A percentile compares a stretch with the other conserved stretches of the same genome.
Evolutionary conservation across 768 basidiomycete genomes (phyloP).

Genomic region (Boletus insuetus): DNA sequence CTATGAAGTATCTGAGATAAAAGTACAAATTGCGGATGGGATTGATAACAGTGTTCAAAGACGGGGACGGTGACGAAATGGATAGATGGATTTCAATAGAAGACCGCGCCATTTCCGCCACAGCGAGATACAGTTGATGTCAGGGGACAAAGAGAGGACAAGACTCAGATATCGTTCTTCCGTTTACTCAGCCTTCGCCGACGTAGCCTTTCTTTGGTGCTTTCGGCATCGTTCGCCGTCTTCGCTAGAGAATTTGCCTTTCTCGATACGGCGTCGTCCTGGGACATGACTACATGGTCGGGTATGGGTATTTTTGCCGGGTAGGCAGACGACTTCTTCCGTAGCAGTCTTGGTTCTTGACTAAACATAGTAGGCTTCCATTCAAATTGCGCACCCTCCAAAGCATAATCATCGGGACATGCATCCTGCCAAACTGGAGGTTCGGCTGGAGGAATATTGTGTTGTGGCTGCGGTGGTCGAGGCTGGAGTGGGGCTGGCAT

Average conservation of each 20-base stretch:
- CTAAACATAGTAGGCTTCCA: constrained; percentile 7
- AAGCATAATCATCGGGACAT: constrained; percentile 3
- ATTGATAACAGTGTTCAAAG: constrained; percentile 10
- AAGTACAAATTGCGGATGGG: constrained; percentile 9
- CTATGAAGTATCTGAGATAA: constrained; percentile 1
- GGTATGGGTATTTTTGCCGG: constrained; percentile 28
- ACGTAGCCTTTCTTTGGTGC: constrained; percentile 24
- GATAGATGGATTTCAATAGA: constrained; percentile 12
- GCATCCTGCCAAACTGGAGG: constrained; percentile 3
- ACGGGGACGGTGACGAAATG: constrained; percentile 2
- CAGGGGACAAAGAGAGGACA: constrained; percentile 8
- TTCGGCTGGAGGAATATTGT: constrained; percentile 7
- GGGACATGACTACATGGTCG: constrained; percentile 15
- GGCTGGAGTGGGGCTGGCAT: constrained; percentile 70
- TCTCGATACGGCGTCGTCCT: constrained; percentile 7
- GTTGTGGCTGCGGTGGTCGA: constrained; percentile 17
- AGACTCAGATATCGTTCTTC: constrained; percentile 25
- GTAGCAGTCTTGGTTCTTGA: constrained; percentile 19
- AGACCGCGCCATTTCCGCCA: constrained; percentile 23
- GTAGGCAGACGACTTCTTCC: constrained; percentile 24
- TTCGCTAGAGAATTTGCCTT: constrained; percentile 8
- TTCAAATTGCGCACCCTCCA: neutral
- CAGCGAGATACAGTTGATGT: constrained; percentile 9
- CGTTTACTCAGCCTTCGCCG: constrained; percentile 36
- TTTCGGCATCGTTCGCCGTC: constrained; percentile 14